A percentile compares a stretch with the other conserved stretches of the same genome.
Evolutionary conservation across 768 basidiomycete species (phyloP).

Genomic region (Amanita brunnescens): DNA sequence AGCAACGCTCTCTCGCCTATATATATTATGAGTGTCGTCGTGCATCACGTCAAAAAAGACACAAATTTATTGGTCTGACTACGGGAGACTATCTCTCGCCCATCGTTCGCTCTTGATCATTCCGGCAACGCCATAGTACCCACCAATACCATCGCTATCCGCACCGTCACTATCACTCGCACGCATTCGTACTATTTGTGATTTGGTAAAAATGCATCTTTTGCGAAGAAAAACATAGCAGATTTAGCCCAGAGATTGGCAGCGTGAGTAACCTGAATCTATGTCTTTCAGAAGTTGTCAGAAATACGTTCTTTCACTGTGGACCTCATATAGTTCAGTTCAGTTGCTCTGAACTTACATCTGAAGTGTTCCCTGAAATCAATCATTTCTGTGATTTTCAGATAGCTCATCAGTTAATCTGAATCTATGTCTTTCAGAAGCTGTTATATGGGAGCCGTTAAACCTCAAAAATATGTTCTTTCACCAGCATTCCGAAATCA

Average conservation of each 20-base stretch:
- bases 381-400: not conserved
- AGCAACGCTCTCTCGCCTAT: not conserved
- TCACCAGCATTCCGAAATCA: not conserved
- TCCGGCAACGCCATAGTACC: not conserved
- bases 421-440: not conserved
- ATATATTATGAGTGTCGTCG: no score
- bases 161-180: not conserved
- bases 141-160: no score
- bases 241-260: slow-evolving; percentile 1
- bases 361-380: not conserved
- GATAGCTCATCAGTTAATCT: not conserved
- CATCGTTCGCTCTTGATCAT: not conserved
- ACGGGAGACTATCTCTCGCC: no score
- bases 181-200: no score
- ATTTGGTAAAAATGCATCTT: not conserved
- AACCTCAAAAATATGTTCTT: not conserved
- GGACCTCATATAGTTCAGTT: not conserved
- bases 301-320: slow-evolving; percentile 2
- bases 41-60: no score
- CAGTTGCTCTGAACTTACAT: not conserved
- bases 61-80: no score
- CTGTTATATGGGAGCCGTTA: not conserved
- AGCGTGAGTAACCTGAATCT: not conserved
- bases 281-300: slow-evolving; percentile 2
- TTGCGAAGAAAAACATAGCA: not conserved